Conservation (phyloP, 352 stramenopile genomes). For the Phytophthora syringae region DNA sequence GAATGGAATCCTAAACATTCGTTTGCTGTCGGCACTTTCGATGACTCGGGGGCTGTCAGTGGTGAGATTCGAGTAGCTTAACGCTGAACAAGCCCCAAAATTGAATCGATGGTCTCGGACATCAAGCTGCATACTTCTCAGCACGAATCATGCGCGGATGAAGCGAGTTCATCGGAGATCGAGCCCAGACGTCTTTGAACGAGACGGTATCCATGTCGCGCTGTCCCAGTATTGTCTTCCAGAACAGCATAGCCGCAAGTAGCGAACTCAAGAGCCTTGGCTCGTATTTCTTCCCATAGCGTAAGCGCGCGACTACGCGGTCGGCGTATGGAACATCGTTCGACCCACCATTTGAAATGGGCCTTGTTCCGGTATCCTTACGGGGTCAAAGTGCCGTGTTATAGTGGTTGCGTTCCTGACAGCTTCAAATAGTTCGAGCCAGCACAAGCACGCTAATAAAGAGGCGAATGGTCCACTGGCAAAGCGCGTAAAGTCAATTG, state of each 20-base stretch:
- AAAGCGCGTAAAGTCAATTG: slow-evolving; percentile 6
- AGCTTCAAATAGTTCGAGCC: slow-evolving; percentile 39
- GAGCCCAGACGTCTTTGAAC: too few species aligned
- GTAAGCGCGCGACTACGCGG: too few species aligned
- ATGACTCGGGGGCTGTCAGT: slow-evolving; percentile 24
- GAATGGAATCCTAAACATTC: slow-evolving; percentile 9
- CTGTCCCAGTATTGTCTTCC: not conserved
- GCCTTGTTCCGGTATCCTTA: not conserved
- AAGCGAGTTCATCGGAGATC: too few species aligned
- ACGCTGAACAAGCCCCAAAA: slow-evolving; percentile 15
- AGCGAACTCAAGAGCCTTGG: too few species aligned
- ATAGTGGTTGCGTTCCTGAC: slow-evolving; percentile 24
- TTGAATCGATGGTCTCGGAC: slow-evolving; percentile 20
- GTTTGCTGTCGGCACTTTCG: slow-evolving; percentile 13
- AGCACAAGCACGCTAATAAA: slow-evolving; percentile 36
- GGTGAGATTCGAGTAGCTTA: slow-evolving; percentile 32
- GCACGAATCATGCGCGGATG: too few species aligned
- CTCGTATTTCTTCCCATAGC: too few species aligned
- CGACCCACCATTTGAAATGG: slow-evolving; percentile 27
- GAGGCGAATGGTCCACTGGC: slow-evolving; percentile 42
- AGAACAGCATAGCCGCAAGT: not conserved
- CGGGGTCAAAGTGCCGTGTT: not conserved
- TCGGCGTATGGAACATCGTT: slow-evolving; percentile 41
- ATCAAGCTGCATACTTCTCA: slow-evolving; percentile 19
- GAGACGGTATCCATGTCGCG: too few species aligned